A percentile compares a stretch with the other conserved stretches of the same genome.
Evolutionary conservation across 176 grass and related monocot genomes (phyloP).

Genomic region (Carex cristatella): DNA sequence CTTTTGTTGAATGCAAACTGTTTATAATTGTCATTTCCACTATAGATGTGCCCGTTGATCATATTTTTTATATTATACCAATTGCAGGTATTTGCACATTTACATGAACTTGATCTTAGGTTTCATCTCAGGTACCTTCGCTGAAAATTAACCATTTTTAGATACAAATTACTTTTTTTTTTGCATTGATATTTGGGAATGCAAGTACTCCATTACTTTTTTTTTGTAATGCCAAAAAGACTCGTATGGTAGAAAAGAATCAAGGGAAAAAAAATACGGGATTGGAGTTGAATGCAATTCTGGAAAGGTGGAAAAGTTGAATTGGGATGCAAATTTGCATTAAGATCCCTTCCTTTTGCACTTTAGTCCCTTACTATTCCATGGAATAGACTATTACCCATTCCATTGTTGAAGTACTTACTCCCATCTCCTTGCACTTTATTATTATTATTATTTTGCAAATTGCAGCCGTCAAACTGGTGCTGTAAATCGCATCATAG

Average conservation of each 20-base stretch:
- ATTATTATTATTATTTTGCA: constrained; percentile 14
- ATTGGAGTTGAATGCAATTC: neutral
- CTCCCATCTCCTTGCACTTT: neutral
- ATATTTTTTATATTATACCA: neutral
- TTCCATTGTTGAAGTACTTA: neutral
- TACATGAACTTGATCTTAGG: constrained; percentile 96
- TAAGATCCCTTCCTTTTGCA: too few relatives aligned
- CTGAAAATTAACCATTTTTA: neutral
- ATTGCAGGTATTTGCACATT: constrained; percentile 84
- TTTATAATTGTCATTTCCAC: neutral
- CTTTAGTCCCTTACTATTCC: neutral
- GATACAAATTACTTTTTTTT: neutral
- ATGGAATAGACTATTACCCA: neutral
- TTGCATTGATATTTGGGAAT: neutral
- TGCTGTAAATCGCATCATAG: constrained; percentile 93
- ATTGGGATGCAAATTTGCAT: neutral
- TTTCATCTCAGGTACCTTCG: constrained; percentile 80
- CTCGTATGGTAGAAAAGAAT: neutral
- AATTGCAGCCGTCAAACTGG: constrained; percentile 91
- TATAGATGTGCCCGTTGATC: neutral
- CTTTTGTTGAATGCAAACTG: neutral
- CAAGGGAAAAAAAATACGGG: neutral
- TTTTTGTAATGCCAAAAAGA: neutral
- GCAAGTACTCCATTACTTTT: too few relatives aligned
- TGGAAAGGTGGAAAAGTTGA: neutral